Evolutionary conservation across 495 filamentous ascomycete species (phyloP).

Genomic region (Penicillium verhagenii): DNA sequence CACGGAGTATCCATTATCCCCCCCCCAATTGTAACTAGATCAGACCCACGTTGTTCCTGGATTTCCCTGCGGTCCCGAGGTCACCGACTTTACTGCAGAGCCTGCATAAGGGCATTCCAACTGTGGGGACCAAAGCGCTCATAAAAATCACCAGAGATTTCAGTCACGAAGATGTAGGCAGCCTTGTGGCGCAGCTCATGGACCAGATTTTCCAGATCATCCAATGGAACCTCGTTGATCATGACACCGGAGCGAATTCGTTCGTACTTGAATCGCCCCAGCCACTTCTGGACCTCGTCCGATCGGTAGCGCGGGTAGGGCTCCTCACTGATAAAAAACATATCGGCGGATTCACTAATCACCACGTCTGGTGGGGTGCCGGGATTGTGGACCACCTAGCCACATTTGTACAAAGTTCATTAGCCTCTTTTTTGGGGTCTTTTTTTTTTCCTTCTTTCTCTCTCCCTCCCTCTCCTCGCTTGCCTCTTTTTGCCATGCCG

Average conservation of each 20-base stretch:
- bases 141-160: slow-evolving; percentile 3
- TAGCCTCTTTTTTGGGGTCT: neutral
- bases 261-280: neutral
- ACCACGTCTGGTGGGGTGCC: neutral
- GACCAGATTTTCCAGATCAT: neutral
- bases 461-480: no score
- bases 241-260: neutral
- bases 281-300: neutral
- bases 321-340: slow-evolving; percentile 5
- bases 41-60: no score
- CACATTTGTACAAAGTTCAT: neutral
- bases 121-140: slow-evolving; percentile 4
- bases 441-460: no score
- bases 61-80: neutral
- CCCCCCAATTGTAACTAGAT: no score
- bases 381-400: slow-evolving; percentile 1
- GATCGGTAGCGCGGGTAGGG: slow-evolving; percentile 3
- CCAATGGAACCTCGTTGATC: slow-evolving; percentile 2
- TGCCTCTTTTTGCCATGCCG: no score
- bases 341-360: neutral
- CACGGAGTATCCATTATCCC: neutral
- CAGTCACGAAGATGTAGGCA: slow-evolving; percentile 1
- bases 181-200: neutral
- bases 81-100: neutral
- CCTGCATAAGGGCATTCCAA: neutral